These are phyloP conservation scores for Oenanthe sinensis DNA, from an alignment of 129 eudicot species.

Conservation along the genomic window DNA sequence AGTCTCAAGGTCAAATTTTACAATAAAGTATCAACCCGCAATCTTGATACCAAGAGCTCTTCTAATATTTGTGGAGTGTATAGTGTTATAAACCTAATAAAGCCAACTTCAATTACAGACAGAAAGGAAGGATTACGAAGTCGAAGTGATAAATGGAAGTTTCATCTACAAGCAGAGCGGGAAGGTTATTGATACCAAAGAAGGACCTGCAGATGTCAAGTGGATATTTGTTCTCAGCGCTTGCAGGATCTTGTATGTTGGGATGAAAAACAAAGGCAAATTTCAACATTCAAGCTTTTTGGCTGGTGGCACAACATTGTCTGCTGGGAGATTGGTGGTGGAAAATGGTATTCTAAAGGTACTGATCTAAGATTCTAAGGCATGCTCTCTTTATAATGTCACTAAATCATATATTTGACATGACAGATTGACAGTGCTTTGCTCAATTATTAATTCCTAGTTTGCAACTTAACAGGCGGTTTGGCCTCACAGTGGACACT, in stretches of 20 bases:
- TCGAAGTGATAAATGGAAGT: constrained; percentile 50
- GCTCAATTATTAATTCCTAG: not conserved
- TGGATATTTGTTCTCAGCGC: constrained; percentile 92
- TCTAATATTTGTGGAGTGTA: not conserved
- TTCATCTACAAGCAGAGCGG: constrained; percentile 50
- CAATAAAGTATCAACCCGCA: not conserved
- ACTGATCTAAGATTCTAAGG: not conserved
- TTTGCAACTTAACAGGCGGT: constrained; percentile 49
- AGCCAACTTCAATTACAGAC: constrained; percentile 26
- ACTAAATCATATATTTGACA: not conserved
- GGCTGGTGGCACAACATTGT: constrained; percentile 91
- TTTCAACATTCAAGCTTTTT: constrained; percentile 96
- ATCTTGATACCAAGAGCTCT: not conserved
- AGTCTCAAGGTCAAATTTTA: not conserved
- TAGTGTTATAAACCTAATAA: not conserved
- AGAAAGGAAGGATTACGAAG: constrained; percentile 81
- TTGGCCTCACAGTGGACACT: constrained; percentile 99
- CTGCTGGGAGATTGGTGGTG: constrained; percentile 79
- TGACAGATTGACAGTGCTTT: not conserved
- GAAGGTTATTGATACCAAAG: constrained; percentile 48
- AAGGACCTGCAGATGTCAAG: constrained; percentile 47
- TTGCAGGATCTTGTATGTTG: constrained; percentile 59
- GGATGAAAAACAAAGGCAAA: constrained; percentile 61
- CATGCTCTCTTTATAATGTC: not conserved
- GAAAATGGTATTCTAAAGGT: constrained; percentile 70